These are phyloP conservation scores for Pseudotsuga menziesii DNA, from an alignment of 75 land plant genomes.

Conservation along the genomic window DNA sequence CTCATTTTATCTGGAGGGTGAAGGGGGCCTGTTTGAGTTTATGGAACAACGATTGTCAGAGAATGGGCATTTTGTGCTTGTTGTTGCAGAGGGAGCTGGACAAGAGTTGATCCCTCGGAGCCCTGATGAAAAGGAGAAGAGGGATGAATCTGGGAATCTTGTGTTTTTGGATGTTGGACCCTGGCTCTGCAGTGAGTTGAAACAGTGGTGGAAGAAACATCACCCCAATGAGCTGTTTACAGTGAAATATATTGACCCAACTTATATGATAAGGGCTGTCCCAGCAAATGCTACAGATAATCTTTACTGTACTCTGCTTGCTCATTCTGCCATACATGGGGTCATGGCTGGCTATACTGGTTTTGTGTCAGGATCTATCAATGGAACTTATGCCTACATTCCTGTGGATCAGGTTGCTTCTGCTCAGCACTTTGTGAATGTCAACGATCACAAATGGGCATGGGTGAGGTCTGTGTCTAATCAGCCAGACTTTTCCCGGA, in stretches of 20 bases:
- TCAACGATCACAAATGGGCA: slow-evolving; percentile 69
- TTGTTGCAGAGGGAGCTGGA: slow-evolving; percentile 65
- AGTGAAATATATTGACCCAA: slow-evolving; percentile 88
- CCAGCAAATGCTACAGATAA: slow-evolving; percentile 75
- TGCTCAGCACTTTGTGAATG: slow-evolving; percentile 46
- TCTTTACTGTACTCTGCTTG: slow-evolving; percentile 61
- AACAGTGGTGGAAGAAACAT: slow-evolving; percentile 19
- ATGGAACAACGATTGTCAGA: slow-evolving; percentile 34
- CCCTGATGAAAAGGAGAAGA: slow-evolving; percentile 16
- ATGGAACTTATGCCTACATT: slow-evolving; percentile 61
- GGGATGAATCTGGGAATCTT: slow-evolving; percentile 61
- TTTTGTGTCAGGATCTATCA: slow-evolving; percentile 62
- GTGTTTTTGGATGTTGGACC: slow-evolving; percentile 50
- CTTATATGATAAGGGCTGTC: slow-evolving; percentile 84
- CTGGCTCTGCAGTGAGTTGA: slow-evolving; percentile 50
- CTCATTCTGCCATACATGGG: slow-evolving; percentile 77
- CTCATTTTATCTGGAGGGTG: slow-evolving; percentile 58
- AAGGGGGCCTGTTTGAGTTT: slow-evolving; percentile 49
- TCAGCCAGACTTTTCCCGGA: slow-evolving; percentile 60
- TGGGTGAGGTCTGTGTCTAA: slow-evolving; percentile 74
- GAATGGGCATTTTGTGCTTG: slow-evolving; percentile 57
- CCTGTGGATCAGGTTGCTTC: slow-evolving; percentile 59
- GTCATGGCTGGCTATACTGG: slow-evolving; percentile 84
- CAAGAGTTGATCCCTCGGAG: slow-evolving; percentile 48
- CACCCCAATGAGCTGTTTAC: slow-evolving; percentile 61